Conservation (phyloP, 2,329 filamentous ascomycete genomes). For the Cladophialophora psammophila region DNA sequence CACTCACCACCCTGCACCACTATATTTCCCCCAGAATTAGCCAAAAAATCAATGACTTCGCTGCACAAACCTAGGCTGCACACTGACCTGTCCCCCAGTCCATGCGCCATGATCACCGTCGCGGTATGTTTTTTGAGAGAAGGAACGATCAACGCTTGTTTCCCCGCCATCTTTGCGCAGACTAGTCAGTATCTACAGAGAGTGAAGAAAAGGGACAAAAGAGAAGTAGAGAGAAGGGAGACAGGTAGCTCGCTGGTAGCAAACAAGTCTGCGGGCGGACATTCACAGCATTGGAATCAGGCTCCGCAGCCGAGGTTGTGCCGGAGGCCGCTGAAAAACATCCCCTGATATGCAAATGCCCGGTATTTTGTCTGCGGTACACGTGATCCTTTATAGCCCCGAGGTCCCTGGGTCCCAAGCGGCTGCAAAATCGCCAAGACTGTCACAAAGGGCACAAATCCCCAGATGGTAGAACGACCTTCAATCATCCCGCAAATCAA, state of each 20-base stretch:
- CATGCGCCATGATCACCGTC: conserved; percentile 93
- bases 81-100: conserved; percentile 81
- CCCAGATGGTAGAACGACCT: not conserved
- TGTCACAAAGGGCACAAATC: conserved; percentile 8
- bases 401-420: not conserved
- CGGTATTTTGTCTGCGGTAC: not conserved
- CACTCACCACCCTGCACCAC: conserved; percentile 56
- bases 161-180: conserved; percentile 25
- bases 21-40: conserved; percentile 41
- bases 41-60: not conserved
- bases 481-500: conserved; percentile 1
- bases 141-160: conserved; percentile 70
- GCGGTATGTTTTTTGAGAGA: conserved; percentile 85
- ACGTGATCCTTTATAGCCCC: not conserved
- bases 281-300: not conserved
- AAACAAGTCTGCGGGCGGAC: not conserved
- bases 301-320: conserved; percentile 4
- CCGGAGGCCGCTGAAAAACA: not conserved
- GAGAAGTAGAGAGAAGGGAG: not conserved
- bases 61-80: not conserved
- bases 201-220: not conserved
- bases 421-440: conserved; percentile 5
- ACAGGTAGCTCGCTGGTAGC: not conserved
- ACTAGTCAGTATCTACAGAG: not conserved
- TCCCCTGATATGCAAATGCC: not conserved